Percentiles rank a stretch among this genome's conserved stretches.
These are phyloP conservation scores for Penicillium diatomitis DNA, from an alignment of 495 filamentous ascomycete genomes.

Conservation along the genomic window DNA sequence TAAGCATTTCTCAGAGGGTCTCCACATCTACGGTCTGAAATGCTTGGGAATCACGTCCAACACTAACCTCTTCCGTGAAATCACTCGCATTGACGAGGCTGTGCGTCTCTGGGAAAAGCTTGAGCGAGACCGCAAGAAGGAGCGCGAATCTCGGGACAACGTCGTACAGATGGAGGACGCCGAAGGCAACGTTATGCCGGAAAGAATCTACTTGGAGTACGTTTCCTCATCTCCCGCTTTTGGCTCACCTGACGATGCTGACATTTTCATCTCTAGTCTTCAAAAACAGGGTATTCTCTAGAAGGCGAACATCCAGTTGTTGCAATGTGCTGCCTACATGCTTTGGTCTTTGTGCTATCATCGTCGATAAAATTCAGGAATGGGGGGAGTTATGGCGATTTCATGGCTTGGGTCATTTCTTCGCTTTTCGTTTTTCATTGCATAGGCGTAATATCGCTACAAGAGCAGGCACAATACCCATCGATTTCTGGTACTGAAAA, in stretches of 20 bases:
- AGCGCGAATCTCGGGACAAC: constrained; percentile 62
- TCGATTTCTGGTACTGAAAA: background rate
- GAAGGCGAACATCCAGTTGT: constrained; percentile 1
- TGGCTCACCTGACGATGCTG: constrained; percentile 9
- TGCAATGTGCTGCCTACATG: background rate
- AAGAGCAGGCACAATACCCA: background rate
- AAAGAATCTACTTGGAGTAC: constrained; percentile 88
- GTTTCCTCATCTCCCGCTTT: constrained; percentile 9
- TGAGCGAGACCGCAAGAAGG: constrained; percentile 73
- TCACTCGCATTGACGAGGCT: constrained; percentile 84
- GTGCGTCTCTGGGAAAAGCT: constrained; percentile 88
- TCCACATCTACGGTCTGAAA: constrained; percentile 87
- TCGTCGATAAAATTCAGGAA: constrained; percentile 8
- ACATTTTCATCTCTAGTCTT: constrained; percentile 28
- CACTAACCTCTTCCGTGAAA: constrained; percentile 86
- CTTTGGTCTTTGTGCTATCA: background rate
- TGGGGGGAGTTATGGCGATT: constrained; percentile 28
- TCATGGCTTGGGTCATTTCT: background rate
- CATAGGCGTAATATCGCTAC: background rate
- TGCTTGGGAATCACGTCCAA: constrained; percentile 84
- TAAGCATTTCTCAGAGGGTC: constrained; percentile 92
- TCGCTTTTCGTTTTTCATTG: background rate
- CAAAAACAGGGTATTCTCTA: constrained; percentile 48
- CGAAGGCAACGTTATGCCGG: constrained; percentile 96
- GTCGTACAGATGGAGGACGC: constrained; percentile 98